Conservation (phyloP, 2,329 filamentous ascomycete genomes). For the Epichloe coenophiala region DNA sequence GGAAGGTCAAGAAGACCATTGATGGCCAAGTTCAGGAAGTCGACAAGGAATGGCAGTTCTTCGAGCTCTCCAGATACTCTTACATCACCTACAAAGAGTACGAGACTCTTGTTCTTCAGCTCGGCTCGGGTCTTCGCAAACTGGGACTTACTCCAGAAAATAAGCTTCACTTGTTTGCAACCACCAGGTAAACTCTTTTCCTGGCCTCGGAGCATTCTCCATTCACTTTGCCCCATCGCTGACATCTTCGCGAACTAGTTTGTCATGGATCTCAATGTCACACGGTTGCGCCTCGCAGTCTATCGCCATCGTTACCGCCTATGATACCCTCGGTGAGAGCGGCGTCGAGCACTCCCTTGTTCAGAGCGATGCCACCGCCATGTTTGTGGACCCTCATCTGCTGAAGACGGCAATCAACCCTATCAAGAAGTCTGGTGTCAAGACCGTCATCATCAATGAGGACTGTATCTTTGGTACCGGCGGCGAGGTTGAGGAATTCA, state of each 20-base stretch:
- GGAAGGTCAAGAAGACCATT: slow-evolving; percentile 79
- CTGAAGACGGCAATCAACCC: slow-evolving; percentile 44
- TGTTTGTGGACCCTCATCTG: slow-evolving; percentile 78
- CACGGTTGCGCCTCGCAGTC: slow-evolving; percentile 71
- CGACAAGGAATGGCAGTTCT: slow-evolving; percentile 85
- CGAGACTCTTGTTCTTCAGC: slow-evolving; percentile 51
- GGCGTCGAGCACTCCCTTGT: slow-evolving; percentile 76
- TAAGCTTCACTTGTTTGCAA: slow-evolving; percentile 68
- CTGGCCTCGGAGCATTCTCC: neutral
- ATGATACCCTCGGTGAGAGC: slow-evolving; percentile 78
- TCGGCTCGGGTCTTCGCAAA: slow-evolving; percentile 61
- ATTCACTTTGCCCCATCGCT: neutral
- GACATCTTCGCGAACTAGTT: slow-evolving; percentile 28
- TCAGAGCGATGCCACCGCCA: slow-evolving; percentile 66
- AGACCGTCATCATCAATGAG: slow-evolving; percentile 51
- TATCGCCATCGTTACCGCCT: slow-evolving; percentile 84
- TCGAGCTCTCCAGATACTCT: slow-evolving; percentile 65
- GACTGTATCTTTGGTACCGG: slow-evolving; percentile 36
- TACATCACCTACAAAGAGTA: slow-evolving; percentile 74
- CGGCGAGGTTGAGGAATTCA: slow-evolving; percentile 41
- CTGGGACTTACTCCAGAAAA: slow-evolving; percentile 56
- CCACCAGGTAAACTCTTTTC: slow-evolving; percentile 49
- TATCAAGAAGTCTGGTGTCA: slow-evolving; percentile 42
- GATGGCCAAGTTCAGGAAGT: slow-evolving; percentile 68
- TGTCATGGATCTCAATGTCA: slow-evolving; percentile 72